A percentile compares a stretch with the other conserved stretches of the same genome.
Conservation (phyloP, 768 basidiomycete genomes). For the Floccularia luteovirens region DNA sequence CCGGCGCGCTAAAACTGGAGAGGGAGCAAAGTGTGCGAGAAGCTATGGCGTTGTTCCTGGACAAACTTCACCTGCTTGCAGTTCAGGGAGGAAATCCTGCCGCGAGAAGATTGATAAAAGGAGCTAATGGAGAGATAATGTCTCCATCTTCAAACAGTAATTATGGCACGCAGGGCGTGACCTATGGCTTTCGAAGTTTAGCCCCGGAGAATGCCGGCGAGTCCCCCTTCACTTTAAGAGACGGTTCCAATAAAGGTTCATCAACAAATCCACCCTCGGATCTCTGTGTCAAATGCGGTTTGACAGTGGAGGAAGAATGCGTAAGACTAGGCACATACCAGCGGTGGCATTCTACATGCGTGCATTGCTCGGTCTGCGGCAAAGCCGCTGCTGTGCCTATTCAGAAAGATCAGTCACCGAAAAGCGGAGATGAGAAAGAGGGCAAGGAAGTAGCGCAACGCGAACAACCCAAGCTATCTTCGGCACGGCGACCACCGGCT, state of each 20-base stretch:
- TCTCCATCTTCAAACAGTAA: slow-evolving; percentile 39
- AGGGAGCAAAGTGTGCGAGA: slow-evolving; percentile 77
- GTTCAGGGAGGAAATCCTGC: slow-evolving; percentile 78
- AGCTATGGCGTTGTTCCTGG: slow-evolving; percentile 86
- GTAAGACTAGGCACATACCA: slow-evolving; percentile 93
- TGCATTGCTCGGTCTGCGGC: slow-evolving; percentile 80
- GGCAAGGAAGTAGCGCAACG: slow-evolving; percentile 26
- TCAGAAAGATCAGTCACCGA: slow-evolving; percentile 47
- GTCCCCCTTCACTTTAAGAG: slow-evolving; percentile 47
- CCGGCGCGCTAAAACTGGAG: slow-evolving; percentile 92
- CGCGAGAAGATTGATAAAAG: slow-evolving; percentile 69
- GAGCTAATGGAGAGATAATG: slow-evolving; percentile 56
- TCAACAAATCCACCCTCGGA: slow-evolving; percentile 79
- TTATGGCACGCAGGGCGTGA: slow-evolving; percentile 77
- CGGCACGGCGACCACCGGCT: slow-evolving; percentile 69
- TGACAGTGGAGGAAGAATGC: slow-evolving; percentile 97
- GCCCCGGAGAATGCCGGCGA: slow-evolving; percentile 90
- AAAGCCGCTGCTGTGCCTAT: slow-evolving; percentile 61
- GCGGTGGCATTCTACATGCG: slow-evolving; percentile 92
- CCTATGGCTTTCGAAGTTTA: slow-evolving; percentile 88
- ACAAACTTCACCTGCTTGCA: slow-evolving; percentile 87
- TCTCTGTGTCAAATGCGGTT: slow-evolving; percentile 80
- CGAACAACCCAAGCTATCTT: slow-evolving; percentile 55
- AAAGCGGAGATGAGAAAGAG: slow-evolving; percentile 45
- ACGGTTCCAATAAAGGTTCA: slow-evolving; percentile 42